Evolutionary conservation across 768 basidiomycete species (phyloP).

Genomic region (Suillus clintonianus): DNA sequence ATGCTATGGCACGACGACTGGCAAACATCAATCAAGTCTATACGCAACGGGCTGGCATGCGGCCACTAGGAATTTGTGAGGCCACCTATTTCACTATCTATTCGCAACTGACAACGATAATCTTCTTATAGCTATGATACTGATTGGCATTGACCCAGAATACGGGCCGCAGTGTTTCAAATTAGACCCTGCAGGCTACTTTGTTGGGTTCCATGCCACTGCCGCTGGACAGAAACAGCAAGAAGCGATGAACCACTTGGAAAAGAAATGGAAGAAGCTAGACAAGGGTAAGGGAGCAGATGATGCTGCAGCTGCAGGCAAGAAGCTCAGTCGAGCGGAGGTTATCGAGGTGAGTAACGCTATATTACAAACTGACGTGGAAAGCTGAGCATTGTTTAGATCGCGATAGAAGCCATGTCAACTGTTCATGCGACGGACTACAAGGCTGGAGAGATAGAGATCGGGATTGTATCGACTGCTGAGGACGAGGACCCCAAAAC

Average conservation of each 20-base stretch:
- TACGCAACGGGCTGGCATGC: constrained; percentile 96
- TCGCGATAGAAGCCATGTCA: constrained; percentile 94
- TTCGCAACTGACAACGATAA: constrained; percentile 1
- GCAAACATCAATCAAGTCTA: constrained; percentile 99
- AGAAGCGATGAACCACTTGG: constrained; percentile 97
- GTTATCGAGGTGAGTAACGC: constrained; percentile 80
- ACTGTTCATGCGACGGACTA: constrained; percentile 95
- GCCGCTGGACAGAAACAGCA: constrained; percentile 97
- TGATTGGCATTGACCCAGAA: constrained; percentile 91
- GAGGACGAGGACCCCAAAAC: constrained; percentile 74
- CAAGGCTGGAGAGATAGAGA: constrained; percentile 94
- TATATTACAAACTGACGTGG: neutral
- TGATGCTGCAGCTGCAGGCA: constrained; percentile 74
- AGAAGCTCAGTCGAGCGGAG: constrained; percentile 68
- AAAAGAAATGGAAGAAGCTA: constrained; percentile 98
- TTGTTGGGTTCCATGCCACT: constrained; percentile 97
- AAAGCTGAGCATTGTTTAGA: constrained; percentile 42
- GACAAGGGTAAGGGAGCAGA: constrained; percentile 78
- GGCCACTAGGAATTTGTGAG: constrained; percentile 93
- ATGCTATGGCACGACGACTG: constrained; percentile 89
- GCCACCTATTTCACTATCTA: constrained; percentile 2
- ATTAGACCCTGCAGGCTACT: constrained; percentile 98
- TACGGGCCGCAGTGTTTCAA: constrained; percentile 97
- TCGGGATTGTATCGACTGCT: constrained; percentile 83
- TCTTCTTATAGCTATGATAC: constrained; percentile 75